Base-by-base conservation (phyloP, 1,139 yeast species). In the Pichia sp. region DNA sequence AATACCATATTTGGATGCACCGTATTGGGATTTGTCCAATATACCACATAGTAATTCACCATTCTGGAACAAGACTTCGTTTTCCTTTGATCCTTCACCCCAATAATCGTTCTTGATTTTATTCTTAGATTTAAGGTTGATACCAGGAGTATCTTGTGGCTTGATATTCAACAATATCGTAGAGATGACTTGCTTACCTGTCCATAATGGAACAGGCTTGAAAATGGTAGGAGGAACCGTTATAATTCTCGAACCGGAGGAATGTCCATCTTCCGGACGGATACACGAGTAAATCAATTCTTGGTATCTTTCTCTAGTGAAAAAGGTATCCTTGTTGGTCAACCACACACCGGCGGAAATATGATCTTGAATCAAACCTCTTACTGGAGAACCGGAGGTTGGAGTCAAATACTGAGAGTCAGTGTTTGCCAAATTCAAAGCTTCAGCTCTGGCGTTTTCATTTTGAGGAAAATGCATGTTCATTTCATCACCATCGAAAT, bases 401-500 rank as follows among this genome's bases (percentile, higher is more conserved):
- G 99, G 99, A 11, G 99, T 93, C 68, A 95, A 79, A 70, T 95
- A 95, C 75, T 93, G 99, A 59, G 95, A 88, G 72, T 95, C 97
- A 10, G 99, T 93, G 70, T 93, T 90, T 49, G 99, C 99, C 69
- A 95, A 80, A 70, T 90, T 82, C 67, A 90, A 78, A 4, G 99
- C 99, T 75, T 95, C 99, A 32, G 99, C 95, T 67, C 93, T 85
- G 13, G 99, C 99, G 65, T 90, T 90, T 75, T 93, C 98, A 72
- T 89, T 92, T 75, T 95, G 99, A 34, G 99, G 99, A 78, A 95
- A 93, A 75, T 95, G 99, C 97, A 95, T 87, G 71, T 95, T 95
- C 99, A 95, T 95, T 77, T 95, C 99, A 74, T 95, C 99, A 77
- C 99, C 99, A 75, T 95, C 99, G 67, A 95, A 95, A 81, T 95